These are phyloP conservation scores for Mycosphaerella arachidis DNA, from an alignment of 2,329 filamentous ascomycete species.

Conservation along the genomic window DNA sequence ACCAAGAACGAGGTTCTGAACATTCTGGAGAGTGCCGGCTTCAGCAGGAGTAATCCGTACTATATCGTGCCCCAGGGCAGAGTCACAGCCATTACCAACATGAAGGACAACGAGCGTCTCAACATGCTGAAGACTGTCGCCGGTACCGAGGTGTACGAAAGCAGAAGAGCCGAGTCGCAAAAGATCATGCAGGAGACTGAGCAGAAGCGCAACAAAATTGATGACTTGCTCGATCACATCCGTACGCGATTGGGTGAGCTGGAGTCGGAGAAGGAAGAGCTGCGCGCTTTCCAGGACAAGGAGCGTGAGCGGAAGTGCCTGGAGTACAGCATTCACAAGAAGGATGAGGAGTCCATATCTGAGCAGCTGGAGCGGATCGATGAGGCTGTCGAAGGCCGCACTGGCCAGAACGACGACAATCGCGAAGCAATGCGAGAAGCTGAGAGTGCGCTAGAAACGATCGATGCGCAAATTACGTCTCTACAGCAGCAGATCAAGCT, in stretches of 20 bases:
- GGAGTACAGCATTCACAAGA: constrained; percentile 90
- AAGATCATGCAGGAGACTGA: constrained; percentile 98
- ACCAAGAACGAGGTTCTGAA: constrained; percentile 94
- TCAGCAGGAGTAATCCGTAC: constrained; percentile 95
- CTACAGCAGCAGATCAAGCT: constrained; percentile 80
- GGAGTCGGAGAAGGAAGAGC: constrained; percentile 95
- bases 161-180: constrained; percentile 80
- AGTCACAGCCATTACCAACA: constrained; percentile 93
- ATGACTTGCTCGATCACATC: constrained; percentile 86
- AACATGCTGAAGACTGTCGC: constrained; percentile 96
- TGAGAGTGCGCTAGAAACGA: constrained; percentile 68
- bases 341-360: constrained; percentile 76
- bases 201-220: constrained; percentile 90
- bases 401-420: constrained; percentile 49
- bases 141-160: constrained; percentile 94
- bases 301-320: constrained; percentile 87
- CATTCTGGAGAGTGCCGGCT: constrained; percentile 89
- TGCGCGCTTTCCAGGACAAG: constrained; percentile 90
- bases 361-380: constrained; percentile 78
- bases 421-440: constrained; percentile 62
- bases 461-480: constrained; percentile 75
- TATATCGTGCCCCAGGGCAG: constrained; percentile 98
- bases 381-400: constrained; percentile 71
- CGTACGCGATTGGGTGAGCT: constrained; percentile 83
- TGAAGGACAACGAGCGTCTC: constrained; percentile 91